phyloP scores from a whole-genome alignment of 164 flowering plant genomes.

The Euptelea pleiosperma region DNA sequence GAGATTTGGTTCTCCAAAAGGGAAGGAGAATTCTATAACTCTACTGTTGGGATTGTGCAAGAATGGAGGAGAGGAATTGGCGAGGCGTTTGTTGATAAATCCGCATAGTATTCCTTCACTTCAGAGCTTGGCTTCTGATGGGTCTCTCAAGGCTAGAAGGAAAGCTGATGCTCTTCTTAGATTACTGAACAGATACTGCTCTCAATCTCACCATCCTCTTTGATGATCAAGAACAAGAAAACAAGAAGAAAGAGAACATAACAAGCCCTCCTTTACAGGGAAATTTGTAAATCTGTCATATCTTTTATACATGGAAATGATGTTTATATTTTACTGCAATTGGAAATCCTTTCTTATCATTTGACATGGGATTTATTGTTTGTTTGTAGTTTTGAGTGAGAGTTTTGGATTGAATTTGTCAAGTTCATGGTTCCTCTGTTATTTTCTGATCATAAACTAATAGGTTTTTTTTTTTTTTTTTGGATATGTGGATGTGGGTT shows the following conservation, averaged over 20 bases:
- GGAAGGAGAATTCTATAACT: conserved; percentile 65
- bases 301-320: not conserved
- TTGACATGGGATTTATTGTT: too few species aligned
- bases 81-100: conserved; percentile 43
- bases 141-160: conserved; percentile 56
- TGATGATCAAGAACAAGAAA: conserved; percentile 6
- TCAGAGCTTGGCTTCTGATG: conserved; percentile 47
- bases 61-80: conserved; percentile 59
- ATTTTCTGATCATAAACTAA: too few species aligned
- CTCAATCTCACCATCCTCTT: conserved; percentile 31
- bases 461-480: too few species aligned
- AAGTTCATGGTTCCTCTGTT: too few species aligned
- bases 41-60: conserved; percentile 63
- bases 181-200: conserved; percentile 58
- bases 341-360: too few species aligned
- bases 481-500: too few species aligned
- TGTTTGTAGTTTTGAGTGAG: too few species aligned
- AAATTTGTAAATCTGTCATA: not conserved
- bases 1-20: conserved; percentile 64
- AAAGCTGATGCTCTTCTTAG: conserved; percentile 69
- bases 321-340: too few species aligned
- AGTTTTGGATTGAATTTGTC: too few species aligned
- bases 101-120: conserved; percentile 63
- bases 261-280: too few species aligned
- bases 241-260: too few species aligned